These are phyloP conservation scores for Micractinium sp. DNA, from an alignment of 139 green algal genomes.

Conservation along the genomic window DNA sequence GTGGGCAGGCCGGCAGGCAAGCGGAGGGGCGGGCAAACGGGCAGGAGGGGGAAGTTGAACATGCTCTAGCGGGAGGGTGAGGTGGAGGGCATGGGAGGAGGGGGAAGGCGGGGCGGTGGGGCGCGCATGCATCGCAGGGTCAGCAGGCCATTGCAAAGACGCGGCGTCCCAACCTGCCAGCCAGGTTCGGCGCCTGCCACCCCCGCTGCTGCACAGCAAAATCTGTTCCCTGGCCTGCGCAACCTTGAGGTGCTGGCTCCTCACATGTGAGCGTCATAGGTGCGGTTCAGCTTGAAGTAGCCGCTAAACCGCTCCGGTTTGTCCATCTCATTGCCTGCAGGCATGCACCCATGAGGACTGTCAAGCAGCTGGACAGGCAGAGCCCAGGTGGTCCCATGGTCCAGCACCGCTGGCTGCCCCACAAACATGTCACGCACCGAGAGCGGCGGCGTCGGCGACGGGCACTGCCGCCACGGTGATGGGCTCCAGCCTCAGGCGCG, in stretches of 20 bases:
- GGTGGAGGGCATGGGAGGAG: no score
- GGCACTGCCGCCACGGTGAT: neutral
- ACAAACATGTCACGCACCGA: neutral
- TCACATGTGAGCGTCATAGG: slow-evolving; percentile 71
- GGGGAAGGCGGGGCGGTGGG: no score
- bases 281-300: slow-evolving; percentile 78
- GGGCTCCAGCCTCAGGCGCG: slow-evolving; percentile 12
- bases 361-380: neutral
- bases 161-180: no score
- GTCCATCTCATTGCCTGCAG: neutral
- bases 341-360: neutral
- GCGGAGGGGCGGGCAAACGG: neutral
- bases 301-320: slow-evolving; percentile 46
- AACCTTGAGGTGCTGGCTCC: neutral
- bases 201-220: no score
- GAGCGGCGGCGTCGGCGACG: neutral
- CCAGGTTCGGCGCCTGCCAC: no score
- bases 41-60: no score
- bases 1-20: neutral
- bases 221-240: neutral
- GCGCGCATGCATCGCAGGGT: no score
- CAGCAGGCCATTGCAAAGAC: no score
- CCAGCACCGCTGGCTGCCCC: neutral
- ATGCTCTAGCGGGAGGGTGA: no score
- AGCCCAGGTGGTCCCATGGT: neutral